Percentiles rank a stretch among this genome's conserved stretches.
Conservation (phyloP, 1,139 yeast species). For the Scheffersomyces cryptocercus region DNA sequence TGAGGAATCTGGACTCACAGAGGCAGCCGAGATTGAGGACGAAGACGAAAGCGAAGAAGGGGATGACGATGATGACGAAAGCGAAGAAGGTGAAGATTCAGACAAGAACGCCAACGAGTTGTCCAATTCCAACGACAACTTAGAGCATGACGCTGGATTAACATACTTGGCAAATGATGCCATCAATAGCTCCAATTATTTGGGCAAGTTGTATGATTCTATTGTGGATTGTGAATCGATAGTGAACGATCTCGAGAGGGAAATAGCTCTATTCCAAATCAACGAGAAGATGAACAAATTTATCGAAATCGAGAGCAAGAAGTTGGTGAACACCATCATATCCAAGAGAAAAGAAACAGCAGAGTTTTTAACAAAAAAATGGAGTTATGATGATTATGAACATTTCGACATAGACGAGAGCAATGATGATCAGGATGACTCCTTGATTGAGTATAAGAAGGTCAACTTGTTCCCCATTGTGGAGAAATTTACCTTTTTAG, state of each 20-base stretch:
- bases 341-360: conserved; percentile 35
- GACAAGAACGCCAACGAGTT: conserved; percentile 14
- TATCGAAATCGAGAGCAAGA: conserved; percentile 36
- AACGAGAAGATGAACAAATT: conserved; percentile 33
- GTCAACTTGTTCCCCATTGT: conserved; percentile 86
- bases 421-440: conserved; percentile 47
- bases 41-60: conserved; percentile 25
- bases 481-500: conserved; percentile 81
- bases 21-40: conserved; percentile 26
- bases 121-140: background rate
- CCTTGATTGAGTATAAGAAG: conserved; percentile 51
- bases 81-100: conserved; percentile 20
- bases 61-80: conserved; percentile 23
- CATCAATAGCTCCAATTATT: conserved; percentile 13
- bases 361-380: conserved; percentile 31
- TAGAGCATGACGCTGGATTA: background rate
- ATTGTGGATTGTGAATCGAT: conserved; percentile 39
- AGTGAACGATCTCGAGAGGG: conserved; percentile 33
- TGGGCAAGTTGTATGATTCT: conserved; percentile 31
- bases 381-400: conserved; percentile 60
- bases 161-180: conserved; percentile 3
- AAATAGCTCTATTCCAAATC: conserved; percentile 44
- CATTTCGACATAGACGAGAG: conserved; percentile 56
- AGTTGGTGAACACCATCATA: conserved; percentile 33
- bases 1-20: conserved; percentile 18